Evolutionary conservation across 176 grass and related monocot genomes (phyloP).

Genomic region (Phoenix roebelenii): DNA sequence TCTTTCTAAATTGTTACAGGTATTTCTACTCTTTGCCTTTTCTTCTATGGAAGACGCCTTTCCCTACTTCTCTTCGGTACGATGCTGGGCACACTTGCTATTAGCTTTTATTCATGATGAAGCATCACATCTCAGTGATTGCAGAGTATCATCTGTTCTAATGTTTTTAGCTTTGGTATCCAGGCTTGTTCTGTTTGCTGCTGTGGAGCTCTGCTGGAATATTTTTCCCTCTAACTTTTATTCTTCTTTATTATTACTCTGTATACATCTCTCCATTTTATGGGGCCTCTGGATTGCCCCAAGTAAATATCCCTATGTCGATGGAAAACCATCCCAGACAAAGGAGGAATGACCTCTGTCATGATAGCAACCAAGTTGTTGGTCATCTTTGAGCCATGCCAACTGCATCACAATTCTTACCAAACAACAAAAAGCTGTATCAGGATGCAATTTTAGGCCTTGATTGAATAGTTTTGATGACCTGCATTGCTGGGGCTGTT

Average conservation of each 20-base stretch:
- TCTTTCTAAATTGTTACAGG: slow-evolving; percentile 27
- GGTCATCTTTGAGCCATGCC: too few relatives aligned
- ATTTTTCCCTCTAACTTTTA: slow-evolving; percentile 72
- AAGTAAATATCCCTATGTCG: slow-evolving; percentile 37
- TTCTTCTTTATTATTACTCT: slow-evolving; percentile 72
- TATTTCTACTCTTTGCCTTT: slow-evolving; percentile 91
- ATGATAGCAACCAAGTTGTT: too few relatives aligned
- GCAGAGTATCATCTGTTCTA: too few relatives aligned
- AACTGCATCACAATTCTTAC: too few relatives aligned
- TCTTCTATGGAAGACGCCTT: slow-evolving; percentile 76
- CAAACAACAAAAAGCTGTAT: too few relatives aligned
- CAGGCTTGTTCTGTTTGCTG: slow-evolving; percentile 70
- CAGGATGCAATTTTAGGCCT: too few relatives aligned
- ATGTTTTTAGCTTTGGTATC: not conserved
- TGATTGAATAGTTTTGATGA: too few relatives aligned
- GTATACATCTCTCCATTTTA: slow-evolving; percentile 52
- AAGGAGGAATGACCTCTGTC: slow-evolving; percentile 12
- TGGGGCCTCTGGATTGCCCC: slow-evolving; percentile 64
- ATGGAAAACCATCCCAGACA: slow-evolving; percentile 21
- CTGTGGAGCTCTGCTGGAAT: slow-evolving; percentile 86
- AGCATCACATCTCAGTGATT: too few relatives aligned
- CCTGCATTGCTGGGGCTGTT: too few relatives aligned
- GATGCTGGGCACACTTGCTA: too few relatives aligned
- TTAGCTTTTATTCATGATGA: too few relatives aligned
- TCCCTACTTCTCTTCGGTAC: slow-evolving; percentile 62